Conservation (phyloP, 1,284 basidiomycete species). For the Irpex rosettiformis region DNA sequence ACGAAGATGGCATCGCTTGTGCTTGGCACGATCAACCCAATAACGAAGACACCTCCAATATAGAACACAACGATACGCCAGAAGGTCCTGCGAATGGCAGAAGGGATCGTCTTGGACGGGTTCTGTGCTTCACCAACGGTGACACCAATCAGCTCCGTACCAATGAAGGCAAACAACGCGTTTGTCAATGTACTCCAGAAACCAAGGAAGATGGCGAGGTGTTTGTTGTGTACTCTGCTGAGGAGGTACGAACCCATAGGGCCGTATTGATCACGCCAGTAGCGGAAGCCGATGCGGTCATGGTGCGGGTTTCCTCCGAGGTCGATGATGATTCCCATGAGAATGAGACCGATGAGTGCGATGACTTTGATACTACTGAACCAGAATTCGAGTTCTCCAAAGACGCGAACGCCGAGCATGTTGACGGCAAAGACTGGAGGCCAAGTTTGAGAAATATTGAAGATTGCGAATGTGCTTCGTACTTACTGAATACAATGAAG, state of each 20-base stretch:
- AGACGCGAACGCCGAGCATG: conserved; percentile 49
- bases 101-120: conserved; percentile 56
- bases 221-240: conserved; percentile 41
- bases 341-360: conserved; percentile 44
- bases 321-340: conserved; percentile 51
- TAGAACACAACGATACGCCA: conserved; percentile 71
- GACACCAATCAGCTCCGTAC: conserved; percentile 51
- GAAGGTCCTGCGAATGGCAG: conserved; percentile 52
- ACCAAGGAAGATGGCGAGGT: conserved; percentile 51
- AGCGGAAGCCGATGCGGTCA: conserved; percentile 51
- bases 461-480: not conserved
- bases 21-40: conserved; percentile 55
- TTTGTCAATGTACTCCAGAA: conserved; percentile 53
- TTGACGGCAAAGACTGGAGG: conserved; percentile 49
- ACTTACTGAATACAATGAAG: conserved; percentile 53
- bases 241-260: conserved; percentile 37
- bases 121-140: conserved; percentile 45
- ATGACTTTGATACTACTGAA: conserved; percentile 36
- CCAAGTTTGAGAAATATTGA: conserved; percentile 4
- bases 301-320: conserved; percentile 55
- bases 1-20: conserved; percentile 44
- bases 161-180: conserved; percentile 56
- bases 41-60: conserved; percentile 63
- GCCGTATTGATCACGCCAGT: conserved; percentile 44
- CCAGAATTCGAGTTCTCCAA: conserved; percentile 56